Conservation (phyloP, 1,139 yeast species). For the Taphrina betulina region DNA sequence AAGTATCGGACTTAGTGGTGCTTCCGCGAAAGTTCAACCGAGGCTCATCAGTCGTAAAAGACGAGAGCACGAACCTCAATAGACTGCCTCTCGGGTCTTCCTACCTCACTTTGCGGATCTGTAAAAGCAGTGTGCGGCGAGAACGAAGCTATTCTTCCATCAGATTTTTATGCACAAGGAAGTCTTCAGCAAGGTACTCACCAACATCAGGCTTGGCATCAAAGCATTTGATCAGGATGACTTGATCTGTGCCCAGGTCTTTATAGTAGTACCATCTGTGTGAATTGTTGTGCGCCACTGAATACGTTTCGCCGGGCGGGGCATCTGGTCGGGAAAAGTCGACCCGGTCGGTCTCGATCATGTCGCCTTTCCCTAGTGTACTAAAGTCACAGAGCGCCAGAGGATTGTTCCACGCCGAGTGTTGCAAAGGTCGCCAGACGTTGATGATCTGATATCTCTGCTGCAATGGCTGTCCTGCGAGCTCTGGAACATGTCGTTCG, state of each 20-base stretch:
- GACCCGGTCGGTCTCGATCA: slow-evolving; percentile 38
- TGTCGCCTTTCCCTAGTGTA: slow-evolving; percentile 35
- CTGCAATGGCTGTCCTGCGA: slow-evolving; percentile 37
- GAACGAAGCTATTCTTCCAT: slow-evolving; percentile 7
- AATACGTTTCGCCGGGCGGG: slow-evolving; percentile 39
- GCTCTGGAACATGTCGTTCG: slow-evolving; percentile 39
- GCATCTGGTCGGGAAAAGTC: slow-evolving; percentile 36
- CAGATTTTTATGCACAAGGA: too few species aligned
- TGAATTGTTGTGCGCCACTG: slow-evolving; percentile 37
- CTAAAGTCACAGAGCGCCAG: slow-evolving; percentile 40
- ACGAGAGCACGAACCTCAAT: slow-evolving; percentile 41
- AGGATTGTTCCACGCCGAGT: slow-evolving; percentile 39
- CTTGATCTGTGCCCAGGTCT: slow-evolving; percentile 39
- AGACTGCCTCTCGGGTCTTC: slow-evolving; percentile 39
- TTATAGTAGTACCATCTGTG: slow-evolving; percentile 40
- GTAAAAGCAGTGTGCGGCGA: slow-evolving; percentile 40
- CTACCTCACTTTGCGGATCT: slow-evolving; percentile 38
- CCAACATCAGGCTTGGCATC: slow-evolving; percentile 40
- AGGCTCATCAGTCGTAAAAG: slow-evolving; percentile 37
- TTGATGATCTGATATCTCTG: slow-evolving; percentile 40
- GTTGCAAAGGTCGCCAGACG: slow-evolving; percentile 40
- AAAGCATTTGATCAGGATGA: slow-evolving; percentile 40
- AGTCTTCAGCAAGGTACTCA: too few species aligned
- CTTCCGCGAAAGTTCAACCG: too few species aligned
- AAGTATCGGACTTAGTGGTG: too few species aligned